These are phyloP conservation scores for Pseudonitzschia pungens DNA, from an alignment of 108 stramenopile genomes.

Conservation along the genomic window DNA sequence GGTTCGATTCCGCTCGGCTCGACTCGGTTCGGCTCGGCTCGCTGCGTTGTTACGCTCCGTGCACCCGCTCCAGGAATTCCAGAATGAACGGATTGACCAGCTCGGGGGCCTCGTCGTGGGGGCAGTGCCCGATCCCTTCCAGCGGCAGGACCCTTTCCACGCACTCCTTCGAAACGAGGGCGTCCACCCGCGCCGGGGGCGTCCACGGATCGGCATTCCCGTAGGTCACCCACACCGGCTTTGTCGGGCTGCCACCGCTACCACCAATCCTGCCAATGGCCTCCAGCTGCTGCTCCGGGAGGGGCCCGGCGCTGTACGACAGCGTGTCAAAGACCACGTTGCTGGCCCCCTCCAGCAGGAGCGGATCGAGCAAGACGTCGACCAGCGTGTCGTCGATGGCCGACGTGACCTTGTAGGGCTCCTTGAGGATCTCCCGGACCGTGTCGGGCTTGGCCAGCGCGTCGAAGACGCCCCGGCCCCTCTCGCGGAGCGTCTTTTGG, in stretches of 20 bases:
- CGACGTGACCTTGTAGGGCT: slow-evolving; percentile 76
- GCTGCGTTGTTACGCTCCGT: background rate
- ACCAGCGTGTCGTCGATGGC: slow-evolving; percentile 92
- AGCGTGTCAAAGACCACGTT: slow-evolving; percentile 95
- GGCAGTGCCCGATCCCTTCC: slow-evolving; percentile 93
- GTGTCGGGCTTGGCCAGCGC: slow-evolving; percentile 76
- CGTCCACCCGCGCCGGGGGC: slow-evolving; percentile 75
- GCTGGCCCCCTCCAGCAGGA: slow-evolving; percentile 78
- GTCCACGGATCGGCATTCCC: slow-evolving; percentile 95
- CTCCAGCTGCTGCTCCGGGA: slow-evolving; percentile 91
- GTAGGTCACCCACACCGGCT: slow-evolving; percentile 85
- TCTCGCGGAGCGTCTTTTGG: slow-evolving; percentile 70
- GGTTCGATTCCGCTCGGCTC: background rate
- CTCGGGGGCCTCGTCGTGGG: slow-evolving; percentile 93
- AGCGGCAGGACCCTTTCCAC: slow-evolving; percentile 78
- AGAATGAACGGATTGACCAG: slow-evolving; percentile 82
- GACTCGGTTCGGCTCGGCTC: background rate
- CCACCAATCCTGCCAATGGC: background rate
- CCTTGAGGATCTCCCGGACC: slow-evolving; percentile 84
- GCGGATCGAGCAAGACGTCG: slow-evolving; percentile 77
- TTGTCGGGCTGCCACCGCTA: background rate
- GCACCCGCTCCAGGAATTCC: slow-evolving; percentile 69
- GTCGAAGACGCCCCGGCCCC: slow-evolving; percentile 79
- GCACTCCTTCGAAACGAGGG: slow-evolving; percentile 42
- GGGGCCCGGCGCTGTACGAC: slow-evolving; percentile 91